Percentiles rank a stretch among this genome's conserved stretches.
Evolutionary conservation across 1,284 basidiomycete genomes (phyloP).

Genomic region (Leccinum solheimii): DNA sequence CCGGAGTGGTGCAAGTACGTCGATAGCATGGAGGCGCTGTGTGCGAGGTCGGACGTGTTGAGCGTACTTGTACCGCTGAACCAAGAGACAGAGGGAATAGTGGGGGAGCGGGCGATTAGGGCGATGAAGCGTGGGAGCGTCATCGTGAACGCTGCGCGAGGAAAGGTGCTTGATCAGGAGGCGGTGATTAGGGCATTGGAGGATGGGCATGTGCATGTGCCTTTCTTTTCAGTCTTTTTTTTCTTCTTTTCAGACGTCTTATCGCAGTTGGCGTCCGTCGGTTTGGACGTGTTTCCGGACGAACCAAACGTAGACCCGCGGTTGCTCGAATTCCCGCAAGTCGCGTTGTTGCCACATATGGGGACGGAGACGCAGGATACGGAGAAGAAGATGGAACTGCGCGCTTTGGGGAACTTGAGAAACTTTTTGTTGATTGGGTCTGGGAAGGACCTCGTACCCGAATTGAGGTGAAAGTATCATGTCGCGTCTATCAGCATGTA

Average conservation of each 20-base stretch:
- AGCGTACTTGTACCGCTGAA: slow-evolving; percentile 73
- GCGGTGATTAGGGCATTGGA: slow-evolving; percentile 84
- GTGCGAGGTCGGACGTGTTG: slow-evolving; percentile 75
- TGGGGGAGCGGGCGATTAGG: slow-evolving; percentile 56
- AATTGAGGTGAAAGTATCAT: neutral
- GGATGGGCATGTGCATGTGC: slow-evolving; percentile 71
- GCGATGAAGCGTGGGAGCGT: slow-evolving; percentile 79
- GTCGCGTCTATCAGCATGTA: neutral
- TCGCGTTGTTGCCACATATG: slow-evolving; percentile 85
- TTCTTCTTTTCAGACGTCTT: neutral
- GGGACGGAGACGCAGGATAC: slow-evolving; percentile 76
- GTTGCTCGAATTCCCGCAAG: slow-evolving; percentile 78
- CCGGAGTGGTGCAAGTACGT: slow-evolving; percentile 82
- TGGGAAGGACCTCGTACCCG: neutral
- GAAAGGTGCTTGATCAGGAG: slow-evolving; percentile 85
- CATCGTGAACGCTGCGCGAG: slow-evolving; percentile 72
- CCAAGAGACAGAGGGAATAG: slow-evolving; percentile 38
- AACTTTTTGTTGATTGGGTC: slow-evolving; percentile 58
- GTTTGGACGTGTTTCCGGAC: slow-evolving; percentile 87
- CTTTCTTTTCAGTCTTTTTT: neutral
- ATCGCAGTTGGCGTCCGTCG: slow-evolving; percentile 74
- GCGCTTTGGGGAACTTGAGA: slow-evolving; percentile 67
- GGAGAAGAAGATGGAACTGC: slow-evolving; percentile 80
- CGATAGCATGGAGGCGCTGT: slow-evolving; percentile 68
- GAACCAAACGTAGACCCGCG: slow-evolving; percentile 85